phyloP scores from a whole-genome alignment of 2,329 filamentous ascomycete genomes.

The Cercospora beticola region DNA sequence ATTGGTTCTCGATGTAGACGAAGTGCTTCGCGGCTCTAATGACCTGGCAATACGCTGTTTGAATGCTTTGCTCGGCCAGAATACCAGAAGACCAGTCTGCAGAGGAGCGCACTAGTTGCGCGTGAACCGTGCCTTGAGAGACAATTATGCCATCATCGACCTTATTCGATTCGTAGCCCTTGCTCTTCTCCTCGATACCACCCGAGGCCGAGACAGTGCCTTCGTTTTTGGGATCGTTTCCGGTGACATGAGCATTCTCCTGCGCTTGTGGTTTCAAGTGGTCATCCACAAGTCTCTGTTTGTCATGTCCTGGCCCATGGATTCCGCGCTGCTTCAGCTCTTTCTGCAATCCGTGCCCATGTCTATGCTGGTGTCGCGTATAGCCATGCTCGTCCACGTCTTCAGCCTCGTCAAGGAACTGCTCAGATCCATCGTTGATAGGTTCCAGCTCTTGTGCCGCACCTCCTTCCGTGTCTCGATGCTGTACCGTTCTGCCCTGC shows the following conservation, averaged over 20 bases:
- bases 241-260: conserved; percentile 36
- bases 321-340: conserved; percentile 25
- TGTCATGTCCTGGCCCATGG: conserved; percentile 21
- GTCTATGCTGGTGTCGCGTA: conserved; percentile 33
- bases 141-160: conserved; percentile 25
- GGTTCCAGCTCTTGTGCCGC: conserved; percentile 11
- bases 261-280: conserved; percentile 24
- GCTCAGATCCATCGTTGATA: conserved; percentile 22
- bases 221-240: conserved; percentile 37
- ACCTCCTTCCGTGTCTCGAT: conserved; percentile 18
- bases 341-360: conserved; percentile 33
- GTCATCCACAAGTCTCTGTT: conserved; percentile 12
- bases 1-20: conserved; percentile 98
- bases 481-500: conserved; percentile 36
- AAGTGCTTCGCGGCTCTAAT: conserved; percentile 87
- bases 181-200: conserved; percentile 34
- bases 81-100: conserved; percentile 94
- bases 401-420: conserved; percentile 33
- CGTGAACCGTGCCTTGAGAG: conserved; percentile 70
- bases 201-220: conserved; percentile 36
- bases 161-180: conserved; percentile 29
- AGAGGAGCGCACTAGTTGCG: conserved; percentile 85
- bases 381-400: conserved; percentile 37
- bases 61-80: conserved; percentile 77
- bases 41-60: conserved; percentile 80